A percentile compares a stretch with the other conserved stretches of the same genome.
Evolutionary conservation across 139 green algal species (phyloP).

Genomic region (Astrephomene gubernaculifera): DNA sequence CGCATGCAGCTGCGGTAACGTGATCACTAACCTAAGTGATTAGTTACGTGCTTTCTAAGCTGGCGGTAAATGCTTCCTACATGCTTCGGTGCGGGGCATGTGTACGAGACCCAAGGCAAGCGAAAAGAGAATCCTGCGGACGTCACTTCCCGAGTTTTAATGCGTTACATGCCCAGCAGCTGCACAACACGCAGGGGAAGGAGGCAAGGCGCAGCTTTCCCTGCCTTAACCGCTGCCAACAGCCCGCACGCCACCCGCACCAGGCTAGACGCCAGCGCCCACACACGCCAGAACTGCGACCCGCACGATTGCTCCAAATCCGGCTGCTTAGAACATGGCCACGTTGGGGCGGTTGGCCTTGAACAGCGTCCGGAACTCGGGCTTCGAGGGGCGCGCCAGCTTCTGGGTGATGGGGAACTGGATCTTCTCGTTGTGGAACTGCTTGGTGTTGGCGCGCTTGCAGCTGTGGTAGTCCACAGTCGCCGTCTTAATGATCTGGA

Average conservation of each 20-base stretch:
- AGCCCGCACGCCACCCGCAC: neutral
- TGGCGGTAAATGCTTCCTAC: no score
- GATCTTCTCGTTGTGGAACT: slow-evolving; percentile 98
- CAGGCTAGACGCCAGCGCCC: no score
- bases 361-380: slow-evolving; percentile 85
- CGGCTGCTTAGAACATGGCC: slow-evolving; percentile 77
- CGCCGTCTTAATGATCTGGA: slow-evolving; percentile 98
- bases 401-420: slow-evolving; percentile 91
- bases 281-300: neutral
- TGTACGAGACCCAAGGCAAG: no score
- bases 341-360: slow-evolving; percentile 90
- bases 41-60: no score
- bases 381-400: slow-evolving; percentile 53
- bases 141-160: slow-evolving; percentile 1
- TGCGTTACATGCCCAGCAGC: slow-evolving; percentile 8
- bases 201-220: neutral
- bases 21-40: no score
- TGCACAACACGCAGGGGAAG: neutral
- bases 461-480: slow-evolving; percentile 79
- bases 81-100: no score
- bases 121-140: no score
- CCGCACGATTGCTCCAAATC: neutral
- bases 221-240: neutral
- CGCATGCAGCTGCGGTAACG: no score
- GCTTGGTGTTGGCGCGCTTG: slow-evolving; percentile 90